phyloP scores from a whole-genome alignment of 192 early-diverging fungal genomes.

The Backusella parvicylindrica region DNA sequence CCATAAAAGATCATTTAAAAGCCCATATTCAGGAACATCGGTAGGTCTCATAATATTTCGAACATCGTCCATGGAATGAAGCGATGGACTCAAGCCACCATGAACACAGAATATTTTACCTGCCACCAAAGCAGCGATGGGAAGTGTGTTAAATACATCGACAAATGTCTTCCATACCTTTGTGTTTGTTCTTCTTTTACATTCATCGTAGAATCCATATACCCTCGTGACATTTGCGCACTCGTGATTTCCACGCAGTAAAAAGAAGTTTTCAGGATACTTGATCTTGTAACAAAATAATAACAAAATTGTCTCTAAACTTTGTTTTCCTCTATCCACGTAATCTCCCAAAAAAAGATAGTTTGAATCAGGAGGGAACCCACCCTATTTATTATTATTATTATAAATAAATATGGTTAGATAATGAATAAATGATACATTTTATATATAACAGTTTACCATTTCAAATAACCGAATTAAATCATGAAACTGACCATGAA shows the following conservation, averaged over 20 bases:
- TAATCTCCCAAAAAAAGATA: conserved; percentile 96
- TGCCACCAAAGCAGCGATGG: conserved; percentile 88
- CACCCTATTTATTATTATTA: conserved; percentile 42
- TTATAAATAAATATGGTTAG: background rate
- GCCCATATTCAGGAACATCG: conserved; percentile 90
- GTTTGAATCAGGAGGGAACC: conserved; percentile 89
- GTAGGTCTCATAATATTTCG: conserved; percentile 72
- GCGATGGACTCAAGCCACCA: conserved; percentile 81
- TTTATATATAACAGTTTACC: conserved; percentile 34
- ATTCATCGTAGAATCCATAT: conserved; percentile 97
- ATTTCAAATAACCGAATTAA: conserved; percentile 89
- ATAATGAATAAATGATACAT: background rate
- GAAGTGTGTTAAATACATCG: conserved; percentile 89
- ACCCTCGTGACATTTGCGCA: conserved; percentile 90
- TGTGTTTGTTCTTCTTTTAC: conserved; percentile 81
- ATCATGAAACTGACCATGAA: conserved; percentile 95
- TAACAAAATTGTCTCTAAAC: conserved; percentile 91
- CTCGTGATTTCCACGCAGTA: conserved; percentile 96
- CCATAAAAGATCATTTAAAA: conserved; percentile 93
- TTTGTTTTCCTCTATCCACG: conserved; percentile 96
- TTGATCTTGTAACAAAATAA: conserved; percentile 97
- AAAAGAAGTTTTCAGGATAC: conserved; percentile 95
- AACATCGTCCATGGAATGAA: conserved; percentile 87
- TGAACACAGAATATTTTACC: conserved; percentile 95
- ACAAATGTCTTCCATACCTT: conserved; percentile 93